Base-by-base conservation (phyloP, 371 early-diverging fungal species). In the Smittium culicis region DNA sequence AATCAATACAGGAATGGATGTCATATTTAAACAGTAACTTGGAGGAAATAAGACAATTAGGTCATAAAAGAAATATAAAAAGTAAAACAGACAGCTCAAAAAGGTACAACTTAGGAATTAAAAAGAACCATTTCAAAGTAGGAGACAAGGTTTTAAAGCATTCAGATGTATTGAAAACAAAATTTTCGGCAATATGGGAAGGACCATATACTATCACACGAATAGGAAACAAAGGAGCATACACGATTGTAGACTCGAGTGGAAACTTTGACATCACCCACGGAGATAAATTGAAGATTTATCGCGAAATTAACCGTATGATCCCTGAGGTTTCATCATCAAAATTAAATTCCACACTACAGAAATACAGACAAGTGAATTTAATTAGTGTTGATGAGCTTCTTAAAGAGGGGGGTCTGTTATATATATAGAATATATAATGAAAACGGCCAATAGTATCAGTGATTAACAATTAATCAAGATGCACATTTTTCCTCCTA, bases 151-250 rank as follows among this genome's bases (percentile, higher is more conserved):
- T 59, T 5, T n/a, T 59, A 31, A 59, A n/a, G n/a, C 29, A 29
- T 29, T 11, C 5, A 59, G 14, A 59, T 29, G 27, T 29, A 27
- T 16, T 16, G 16, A 59, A 31, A 14, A 11, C 29, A 29, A 59
- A 59, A 59, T 59, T 59, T 27, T 27, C 27, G 5, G 5, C 60
- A 29, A 27, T n/a, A 27, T 59, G 60, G 60, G n/a, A 59, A 31
- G 60, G 60, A 29, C 60, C 60, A 59, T 59, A 11, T 59, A 59
- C 60, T 59, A n/a, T 59, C 5, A 59, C 31, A 59, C 5, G n/a
- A 59, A n/a, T 16, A 11, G 27, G 27, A 29, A 59, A 31, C n/a
- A 59, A 59, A 59, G 60, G 60, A 11, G 60, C 60, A 11, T 59
- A 14, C n/a, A 27, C 5, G 16, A 59, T 59, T 11, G n/a, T 32